Conservation (phyloP, 352 stramenopile species). For the Globisporangium barbulae region DNA sequence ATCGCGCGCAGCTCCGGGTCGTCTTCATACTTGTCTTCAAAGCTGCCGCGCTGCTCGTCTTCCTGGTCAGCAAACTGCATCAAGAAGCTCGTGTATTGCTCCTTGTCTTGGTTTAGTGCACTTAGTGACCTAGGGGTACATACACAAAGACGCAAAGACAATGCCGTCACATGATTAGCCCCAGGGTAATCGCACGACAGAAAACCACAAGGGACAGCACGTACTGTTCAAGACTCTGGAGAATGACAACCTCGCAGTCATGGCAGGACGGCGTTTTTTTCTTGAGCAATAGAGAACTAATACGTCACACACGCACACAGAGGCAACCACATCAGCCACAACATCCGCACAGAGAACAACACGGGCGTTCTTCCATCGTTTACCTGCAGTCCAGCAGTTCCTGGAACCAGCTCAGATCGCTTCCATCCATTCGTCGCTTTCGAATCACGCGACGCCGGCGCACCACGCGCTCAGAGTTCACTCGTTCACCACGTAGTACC, state of each 20-base stretch:
- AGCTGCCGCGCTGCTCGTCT: constrained; percentile 29
- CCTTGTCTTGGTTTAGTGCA: constrained; percentile 37
- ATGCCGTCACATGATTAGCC: too few species aligned
- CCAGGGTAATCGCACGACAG: not conserved
- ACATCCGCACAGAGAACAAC: not conserved
- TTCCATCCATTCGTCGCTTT: constrained; percentile 68
- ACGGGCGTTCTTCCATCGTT: not conserved
- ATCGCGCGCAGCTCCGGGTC: constrained; percentile 54
- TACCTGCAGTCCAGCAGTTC: constrained; percentile 81
- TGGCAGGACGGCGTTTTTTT: constrained; percentile 76
- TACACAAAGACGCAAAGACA: not conserved
- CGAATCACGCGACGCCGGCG: constrained; percentile 52
- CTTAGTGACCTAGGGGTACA: constrained; percentile 32
- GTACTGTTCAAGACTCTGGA: constrained; percentile 57
- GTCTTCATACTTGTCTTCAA: constrained; percentile 30
- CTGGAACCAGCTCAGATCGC: constrained; percentile 78
- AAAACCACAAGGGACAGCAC: constrained; percentile 3
- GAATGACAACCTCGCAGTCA: constrained; percentile 54
- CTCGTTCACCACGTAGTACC: constrained; percentile 2
- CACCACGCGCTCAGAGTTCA: constrained; percentile 28
- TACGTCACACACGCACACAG: constrained; percentile 9
- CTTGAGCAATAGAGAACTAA: constrained; percentile 57
- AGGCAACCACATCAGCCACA: not conserved
- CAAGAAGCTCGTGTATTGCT: constrained; percentile 60
- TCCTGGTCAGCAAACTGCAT: constrained; percentile 41